These are phyloP conservation scores for Penicillium angulare DNA, from an alignment of 495 filamentous ascomycete genomes.

Conservation along the genomic window DNA sequence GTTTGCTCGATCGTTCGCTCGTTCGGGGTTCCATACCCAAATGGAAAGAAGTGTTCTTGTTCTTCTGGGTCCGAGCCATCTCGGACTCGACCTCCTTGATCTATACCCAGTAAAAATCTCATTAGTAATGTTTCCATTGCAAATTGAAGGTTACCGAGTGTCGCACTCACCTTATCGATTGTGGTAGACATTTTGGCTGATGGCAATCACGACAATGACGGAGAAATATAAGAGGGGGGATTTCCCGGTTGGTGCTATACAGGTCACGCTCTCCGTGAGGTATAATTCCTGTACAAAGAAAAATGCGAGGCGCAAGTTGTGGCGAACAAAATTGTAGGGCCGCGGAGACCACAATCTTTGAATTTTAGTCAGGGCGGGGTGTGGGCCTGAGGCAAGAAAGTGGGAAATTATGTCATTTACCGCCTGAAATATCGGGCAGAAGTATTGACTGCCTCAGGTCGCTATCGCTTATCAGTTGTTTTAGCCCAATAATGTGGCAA, in stretches of 20 bases:
- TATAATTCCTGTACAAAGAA: conserved; percentile 8
- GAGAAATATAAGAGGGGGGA: conserved; percentile 6
- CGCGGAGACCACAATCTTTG: conserved; percentile 31
- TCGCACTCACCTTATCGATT: conserved; percentile 77
- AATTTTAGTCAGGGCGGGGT: conserved; percentile 37
- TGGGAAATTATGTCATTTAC: conserved; percentile 22
- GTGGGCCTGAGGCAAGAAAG: conserved; percentile 26
- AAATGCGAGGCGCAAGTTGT: conserved; percentile 5
- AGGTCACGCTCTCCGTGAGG: not conserved
- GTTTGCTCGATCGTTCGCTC: conserved; percentile 1
- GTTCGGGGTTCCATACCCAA: conserved; percentile 48
- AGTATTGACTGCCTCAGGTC: conserved; percentile 5
- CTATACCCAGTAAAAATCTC: conserved; percentile 43
- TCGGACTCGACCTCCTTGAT: conserved; percentile 98
- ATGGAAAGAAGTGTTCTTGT: conserved; percentile 91
- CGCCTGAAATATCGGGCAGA: conserved; percentile 5
- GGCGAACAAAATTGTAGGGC: conserved; percentile 11
- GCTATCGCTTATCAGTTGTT: conserved; percentile 26
- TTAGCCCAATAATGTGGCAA: not conserved
- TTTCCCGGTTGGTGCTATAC: not conserved
- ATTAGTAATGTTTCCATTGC: conserved; percentile 25
- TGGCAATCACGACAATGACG: conserved; percentile 16
- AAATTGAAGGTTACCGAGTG: conserved; percentile 16
- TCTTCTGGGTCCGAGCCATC: conserved; percentile 97
- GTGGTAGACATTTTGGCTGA: conserved; percentile 84